Base-by-base conservation (phyloP, 129 eudicot genomes). In the Escallonia herrerae region DNA sequence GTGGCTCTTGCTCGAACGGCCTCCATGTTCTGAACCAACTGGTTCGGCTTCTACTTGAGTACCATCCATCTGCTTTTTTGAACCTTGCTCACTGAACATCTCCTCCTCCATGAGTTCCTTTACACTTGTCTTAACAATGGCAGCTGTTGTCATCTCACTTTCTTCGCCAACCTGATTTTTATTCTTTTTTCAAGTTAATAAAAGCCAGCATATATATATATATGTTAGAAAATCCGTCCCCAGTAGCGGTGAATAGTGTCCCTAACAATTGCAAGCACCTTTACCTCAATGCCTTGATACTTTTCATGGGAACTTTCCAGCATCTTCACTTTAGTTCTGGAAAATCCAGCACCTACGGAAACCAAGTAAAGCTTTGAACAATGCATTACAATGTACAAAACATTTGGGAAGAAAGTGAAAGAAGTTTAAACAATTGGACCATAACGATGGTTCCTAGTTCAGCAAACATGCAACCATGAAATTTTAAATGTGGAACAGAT, bases 31-130 rank as follows among this genome's bases (percentile, higher is more conserved):
- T 58, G 79, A 37, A 14, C 64, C 51, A 6, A 33, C 7, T 51
- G 43, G 56, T 46, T 59, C 60, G 3, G 67, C 6, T 22, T 66
- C 75, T 14, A 65, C 69, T 60, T 68, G 75, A 40, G 75, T 60
- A 65, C 39, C 61, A 65, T 67, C 66, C 3, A 8, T 13, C 14
- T 79, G 79, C 42, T 69, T 76, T 61, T 74, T 81, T 39, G 74
- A 15, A 72, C 64, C 83, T 75, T 77, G 75, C 73, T 89, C 97
- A 51, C 70, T 63, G 48, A 72, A 55, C 88, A 94, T 86, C 65
- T 89, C 95, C 65, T 89, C 97, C 81, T 94, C 95, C 81, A 94
- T 94, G 60, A 94, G 86, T 69, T 86, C 90, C 76, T 94, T 89
- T 47, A 94, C 95, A 71, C 96, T 89, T 52, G 85, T 54, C 69